Evolutionary conservation across 805 yeast species (phyloP), one percentile per base, ranked within the genome.

Genomic region (Kuraishia cidri): DNA sequence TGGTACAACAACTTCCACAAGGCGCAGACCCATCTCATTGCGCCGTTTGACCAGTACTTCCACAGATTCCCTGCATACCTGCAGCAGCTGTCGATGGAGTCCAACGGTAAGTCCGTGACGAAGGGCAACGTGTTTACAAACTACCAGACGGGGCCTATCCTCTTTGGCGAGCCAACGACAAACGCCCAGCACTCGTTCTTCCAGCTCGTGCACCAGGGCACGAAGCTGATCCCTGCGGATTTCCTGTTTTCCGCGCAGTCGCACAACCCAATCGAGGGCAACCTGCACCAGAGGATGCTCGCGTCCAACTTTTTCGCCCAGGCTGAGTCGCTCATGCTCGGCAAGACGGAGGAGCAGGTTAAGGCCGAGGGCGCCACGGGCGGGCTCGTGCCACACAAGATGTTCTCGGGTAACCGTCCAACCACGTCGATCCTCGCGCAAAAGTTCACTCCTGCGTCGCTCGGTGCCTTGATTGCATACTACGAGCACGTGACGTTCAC

Each of bases 251-350:
- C 97, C 50, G 97, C 98, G 36, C 78, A 86, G 68, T 85, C 97
- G 34, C 97, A 92, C 70, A 92, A 92, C 78, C 98, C 97, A 54
- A 80, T 90, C 50, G 94, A 85, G 64, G 59, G 73, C 62, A 87
- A 90, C 73, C 69, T 85, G 56, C 98, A 92, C 71, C 98, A 92
- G 73, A 75, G 73, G 58, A 87, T 92, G 97, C 75, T 92, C 57
- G 97, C 97, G n/a, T 90, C 97, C 40, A 92, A 92, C 76, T 92
- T 83, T 73, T 83, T 92, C 49, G 98, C 98, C 32, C 98, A 92
- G 69, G 80, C 97, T 36, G 98, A 92, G 66, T 96, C 98, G 36
- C 72, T 92, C 49, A 83, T 92, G 85, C 86, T 87, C 41, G 98
- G 98, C 56, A 92, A 92, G 75, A 72, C 82, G 46, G 81, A 76